Base-by-base conservation (phyloP, 345 rosid species). In the Populus davidiana region DNA sequence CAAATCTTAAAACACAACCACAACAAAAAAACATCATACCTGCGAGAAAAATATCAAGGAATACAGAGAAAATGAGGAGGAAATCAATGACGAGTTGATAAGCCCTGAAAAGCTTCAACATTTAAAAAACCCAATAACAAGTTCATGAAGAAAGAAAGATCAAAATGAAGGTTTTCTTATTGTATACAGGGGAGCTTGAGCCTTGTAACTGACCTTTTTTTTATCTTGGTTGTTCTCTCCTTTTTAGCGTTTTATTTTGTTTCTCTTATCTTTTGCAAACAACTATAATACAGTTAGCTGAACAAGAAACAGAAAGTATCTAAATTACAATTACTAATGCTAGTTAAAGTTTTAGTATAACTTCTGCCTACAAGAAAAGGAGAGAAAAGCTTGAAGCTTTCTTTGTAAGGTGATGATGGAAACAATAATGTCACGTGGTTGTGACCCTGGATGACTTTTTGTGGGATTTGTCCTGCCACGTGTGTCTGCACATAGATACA, bases 41-140 rank as follows among this genome's bases (percentile, higher is more conserved):
- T 65, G 75, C 38, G 72, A 84, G 67, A 17, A 82, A 77, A 38
- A 82, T 63, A 41, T 25, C 70, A 36, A 87, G 63, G 74, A 79
- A 73, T 44, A 87, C 44, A 47, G 79, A 81, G 61, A 79, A 72
- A 27, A 79, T 61, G 78, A 29, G 2, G 35, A 80, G 76, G 79
- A 84, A 85, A 29, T 77, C 47, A 61, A 82, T 8, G 72, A 80
- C 78, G 33, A 83, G 75, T 67, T 84, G 84, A 82, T 84, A 86
- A 82, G 81, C 80, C 73, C 82, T 77, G 77, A 79, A 77, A 66
- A 86, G 76, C 77, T 82, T 88, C 67, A 84, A 75, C 87, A 86
- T 88, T 84, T 77, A 78, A 82, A 23, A 21, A 38, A 27, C 20
- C 35, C 56, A 50, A 50, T 50, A 50, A 5, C 54, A 10, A 33